Evolutionary conservation across 2,329 filamentous ascomycete genomes (phyloP).

Genomic region (Ascochyta lentis): DNA sequence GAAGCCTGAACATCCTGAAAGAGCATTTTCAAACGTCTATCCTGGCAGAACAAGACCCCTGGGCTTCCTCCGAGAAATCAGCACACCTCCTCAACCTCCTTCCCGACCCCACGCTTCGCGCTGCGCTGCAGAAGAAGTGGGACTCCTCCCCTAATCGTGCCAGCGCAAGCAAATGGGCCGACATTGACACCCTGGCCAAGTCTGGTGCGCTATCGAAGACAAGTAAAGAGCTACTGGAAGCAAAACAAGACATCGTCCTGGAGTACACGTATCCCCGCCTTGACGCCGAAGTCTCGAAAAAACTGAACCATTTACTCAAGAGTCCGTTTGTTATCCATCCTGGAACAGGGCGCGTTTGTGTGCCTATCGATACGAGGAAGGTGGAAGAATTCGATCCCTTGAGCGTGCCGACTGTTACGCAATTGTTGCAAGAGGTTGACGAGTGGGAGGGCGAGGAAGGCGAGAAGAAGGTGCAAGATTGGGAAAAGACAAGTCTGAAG

Average conservation of each 20-base stretch:
- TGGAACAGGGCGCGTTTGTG: slow-evolving; percentile 90
- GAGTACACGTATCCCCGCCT: slow-evolving; percentile 98
- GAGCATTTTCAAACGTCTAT: slow-evolving; percentile 85
- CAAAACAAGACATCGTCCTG: slow-evolving; percentile 93
- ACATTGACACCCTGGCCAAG: slow-evolving; percentile 87
- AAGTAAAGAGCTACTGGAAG: slow-evolving; percentile 75
- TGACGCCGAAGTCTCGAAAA: slow-evolving; percentile 96
- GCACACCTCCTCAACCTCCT: slow-evolving; percentile 83
- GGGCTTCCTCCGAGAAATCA: slow-evolving; percentile 70
- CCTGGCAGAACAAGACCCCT: slow-evolving; percentile 85
- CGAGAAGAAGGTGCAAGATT: slow-evolving; percentile 72
- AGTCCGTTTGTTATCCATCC: slow-evolving; percentile 96
- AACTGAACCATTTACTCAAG: slow-evolving; percentile 97
- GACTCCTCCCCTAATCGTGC: slow-evolving; percentile 78
- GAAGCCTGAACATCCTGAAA: slow-evolving; percentile 84
- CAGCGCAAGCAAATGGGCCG: slow-evolving; percentile 86
- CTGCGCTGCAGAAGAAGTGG: slow-evolving; percentile 89
- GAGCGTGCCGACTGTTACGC: slow-evolving; percentile 84
- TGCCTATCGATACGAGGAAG: slow-evolving; percentile 80
- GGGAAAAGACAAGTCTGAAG: slow-evolving; percentile 96
- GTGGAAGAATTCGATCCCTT: slow-evolving; percentile 88
- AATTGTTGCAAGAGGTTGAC: slow-evolving; percentile 85
- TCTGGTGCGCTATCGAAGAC: slow-evolving; percentile 77
- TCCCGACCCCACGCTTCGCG: slow-evolving; percentile 78
- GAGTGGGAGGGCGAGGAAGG: slow-evolving; percentile 67